These are phyloP conservation scores for Rubroboletus satanas DNA, from an alignment of 768 basidiomycete genomes.

Conservation along the genomic window DNA sequence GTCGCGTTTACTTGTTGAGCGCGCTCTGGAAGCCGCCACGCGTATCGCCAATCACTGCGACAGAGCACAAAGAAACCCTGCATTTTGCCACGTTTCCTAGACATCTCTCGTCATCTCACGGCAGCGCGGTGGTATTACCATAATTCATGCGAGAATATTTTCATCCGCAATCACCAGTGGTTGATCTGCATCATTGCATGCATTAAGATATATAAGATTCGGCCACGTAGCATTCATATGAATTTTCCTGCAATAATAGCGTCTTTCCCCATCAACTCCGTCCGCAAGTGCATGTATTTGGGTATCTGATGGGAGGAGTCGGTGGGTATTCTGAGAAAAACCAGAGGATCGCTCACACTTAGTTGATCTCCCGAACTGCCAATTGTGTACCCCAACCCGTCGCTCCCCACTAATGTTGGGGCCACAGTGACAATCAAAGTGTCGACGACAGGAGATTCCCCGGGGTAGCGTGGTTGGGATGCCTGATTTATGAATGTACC, in stretches of 20 bases:
- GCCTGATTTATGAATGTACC: constrained; percentile 37
- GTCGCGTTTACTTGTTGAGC: constrained; percentile 50
- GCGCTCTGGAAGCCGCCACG: constrained; percentile 52
- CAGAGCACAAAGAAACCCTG: constrained; percentile 52
- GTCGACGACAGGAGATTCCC: constrained; percentile 48
- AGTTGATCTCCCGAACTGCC: constrained; percentile 13
- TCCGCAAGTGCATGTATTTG: constrained; percentile 27
- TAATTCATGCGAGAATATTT: neutral
- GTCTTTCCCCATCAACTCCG: constrained; percentile 32
- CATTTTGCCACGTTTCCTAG: constrained; percentile 34
- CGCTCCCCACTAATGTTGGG: constrained; percentile 73
- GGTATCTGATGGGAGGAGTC: constrained; percentile 15
- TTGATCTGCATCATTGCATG: neutral
- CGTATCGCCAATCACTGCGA: constrained; percentile 62
- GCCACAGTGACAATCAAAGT: constrained; percentile 81
- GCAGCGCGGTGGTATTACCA: constrained; percentile 1
- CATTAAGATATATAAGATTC: neutral
- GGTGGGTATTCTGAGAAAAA: neutral
- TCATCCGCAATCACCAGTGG: neutral
- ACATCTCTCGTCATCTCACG: neutral
- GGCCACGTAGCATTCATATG: constrained; percentile 1
- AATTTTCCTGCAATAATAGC: constrained; percentile 29
- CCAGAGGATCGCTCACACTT: constrained; percentile 6
- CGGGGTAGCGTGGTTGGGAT: constrained; percentile 3
- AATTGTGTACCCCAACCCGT: constrained; percentile 58